These are phyloP conservation scores for Hypoxylon perforatum DNA, from an alignment of 495 filamentous ascomycete genomes.

Conservation along the genomic window DNA sequence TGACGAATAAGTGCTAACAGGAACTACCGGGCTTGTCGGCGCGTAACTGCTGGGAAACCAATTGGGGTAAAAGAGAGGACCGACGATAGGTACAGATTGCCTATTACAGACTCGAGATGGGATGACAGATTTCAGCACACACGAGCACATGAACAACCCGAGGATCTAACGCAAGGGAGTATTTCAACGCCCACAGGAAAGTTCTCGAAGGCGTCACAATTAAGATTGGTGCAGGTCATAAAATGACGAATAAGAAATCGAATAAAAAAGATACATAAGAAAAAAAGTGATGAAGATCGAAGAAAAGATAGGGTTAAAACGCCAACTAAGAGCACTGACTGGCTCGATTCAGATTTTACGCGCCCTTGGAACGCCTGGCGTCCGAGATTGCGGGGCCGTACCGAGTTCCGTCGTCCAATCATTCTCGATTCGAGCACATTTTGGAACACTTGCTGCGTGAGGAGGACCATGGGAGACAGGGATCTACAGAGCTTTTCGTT, in stretches of 20 bases:
- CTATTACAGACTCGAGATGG: constrained; percentile 29
- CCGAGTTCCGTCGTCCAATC: constrained; percentile 52
- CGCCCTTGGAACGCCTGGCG: constrained; percentile 58
- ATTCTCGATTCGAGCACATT: constrained; percentile 38
- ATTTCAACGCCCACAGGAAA: constrained; percentile 9
- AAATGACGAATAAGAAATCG: constrained; percentile 2
- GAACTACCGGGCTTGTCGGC: constrained; percentile 38
- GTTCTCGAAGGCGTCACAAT: constrained; percentile 32
- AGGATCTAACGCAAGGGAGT: constrained; percentile 6
- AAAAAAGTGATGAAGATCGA: constrained; percentile 7
- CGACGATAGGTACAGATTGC: constrained; percentile 29
- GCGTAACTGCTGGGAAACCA: constrained; percentile 38
- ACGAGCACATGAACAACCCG: constrained; percentile 12
- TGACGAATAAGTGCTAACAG: constrained; percentile 8
- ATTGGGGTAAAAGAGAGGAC: constrained; percentile 41
- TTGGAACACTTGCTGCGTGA: constrained; percentile 59
- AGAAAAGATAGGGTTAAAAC: background rate
- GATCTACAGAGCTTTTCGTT: constrained; percentile 33
- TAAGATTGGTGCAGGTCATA: constrained; percentile 4
- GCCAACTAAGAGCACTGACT: constrained; percentile 13
- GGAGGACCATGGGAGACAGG: constrained; percentile 33
- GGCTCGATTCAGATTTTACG: constrained; percentile 46
- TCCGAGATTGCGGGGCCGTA: constrained; percentile 47
- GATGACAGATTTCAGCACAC: constrained; percentile 15
- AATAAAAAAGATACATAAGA: background rate